Evolutionary conservation across 257 asterid genomes (phyloP), one percentile per base, ranked within the genome.

Genomic region (Fraxinus excelsior): DNA sequence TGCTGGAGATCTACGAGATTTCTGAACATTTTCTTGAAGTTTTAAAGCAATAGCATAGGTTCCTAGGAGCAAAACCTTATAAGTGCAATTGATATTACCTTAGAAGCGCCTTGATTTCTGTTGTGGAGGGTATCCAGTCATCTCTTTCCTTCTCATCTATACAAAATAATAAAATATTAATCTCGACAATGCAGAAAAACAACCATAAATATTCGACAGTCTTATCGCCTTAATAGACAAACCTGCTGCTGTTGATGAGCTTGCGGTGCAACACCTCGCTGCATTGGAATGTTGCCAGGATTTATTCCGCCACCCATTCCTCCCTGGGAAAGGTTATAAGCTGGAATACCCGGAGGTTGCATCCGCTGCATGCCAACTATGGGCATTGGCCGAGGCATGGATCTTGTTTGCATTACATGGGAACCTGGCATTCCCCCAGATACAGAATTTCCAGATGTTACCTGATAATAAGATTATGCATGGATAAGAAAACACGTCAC

Each of bases 181-280:
- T 74, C 72, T n/a, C 80, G 40, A 8, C 18, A 75, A 73, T 70
- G 67, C 78, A 74, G 58, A 71, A 35, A 80, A 64, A 81, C 28
- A 62, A 70, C n/a, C 80, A 64, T 28, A 72, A 49, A 66, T 7
- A 71, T 66, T 70, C 26, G 58, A 21, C 64, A 71, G 29, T 28
- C 37, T 65, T 70, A 31, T 67, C 40, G 76, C 31, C 60, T 72
- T 7, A 76, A 34, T 58, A 56, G 78, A 76, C 82, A 76, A 81
- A 88, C 93, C 95, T 90, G 96, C 82, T 94, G 98, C 87, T 95
- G 99, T 84, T 89, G 99, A 83, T 94, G 97, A 75, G 91, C 89
- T 86, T 89, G 98, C 79, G 87, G 80, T 75, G 94, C 80, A 79
- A 86, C 98, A 82, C 97, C 99, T 13, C 99, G 86, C 87, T 89